Conservation (phyloP, 306 rosid species). For the Lathyrus tuberosus region DNA sequence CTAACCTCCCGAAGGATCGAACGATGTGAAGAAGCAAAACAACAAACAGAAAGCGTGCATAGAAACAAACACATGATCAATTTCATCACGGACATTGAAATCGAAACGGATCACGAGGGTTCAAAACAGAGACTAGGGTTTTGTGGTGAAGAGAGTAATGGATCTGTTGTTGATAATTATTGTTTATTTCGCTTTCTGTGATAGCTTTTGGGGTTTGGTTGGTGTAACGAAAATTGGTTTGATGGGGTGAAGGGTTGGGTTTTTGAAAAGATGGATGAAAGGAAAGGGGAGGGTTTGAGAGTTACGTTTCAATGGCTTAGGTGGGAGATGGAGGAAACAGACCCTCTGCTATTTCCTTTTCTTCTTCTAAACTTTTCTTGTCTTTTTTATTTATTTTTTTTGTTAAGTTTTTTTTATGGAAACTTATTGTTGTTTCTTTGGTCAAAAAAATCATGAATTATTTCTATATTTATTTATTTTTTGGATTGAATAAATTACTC, state of each 20-base stretch:
- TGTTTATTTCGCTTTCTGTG: neutral
- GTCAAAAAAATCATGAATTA: neutral
- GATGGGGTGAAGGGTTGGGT: neutral
- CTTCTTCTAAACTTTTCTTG: neutral
- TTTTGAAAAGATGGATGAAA: too few species aligned
- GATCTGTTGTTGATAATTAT: constrained; percentile 31
- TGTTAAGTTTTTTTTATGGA: neutral
- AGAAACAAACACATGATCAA: constrained; percentile 48
- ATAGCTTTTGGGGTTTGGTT: neutral
- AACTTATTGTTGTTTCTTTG: neutral
- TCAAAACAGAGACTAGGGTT: constrained; percentile 40
- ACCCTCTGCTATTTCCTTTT: neutral
- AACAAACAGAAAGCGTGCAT: constrained; percentile 46
- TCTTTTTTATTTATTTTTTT: neutral
- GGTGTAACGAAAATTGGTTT: constrained; percentile 2
- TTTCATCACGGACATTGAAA: constrained; percentile 52
- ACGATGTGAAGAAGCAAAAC: constrained; percentile 57
- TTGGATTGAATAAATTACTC: too few species aligned
- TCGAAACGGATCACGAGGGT: neutral
- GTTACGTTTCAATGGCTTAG: constrained; percentile 1
- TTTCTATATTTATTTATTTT: too few species aligned
- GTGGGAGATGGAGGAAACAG: constrained; percentile 24
- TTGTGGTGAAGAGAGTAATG: constrained; percentile 14
- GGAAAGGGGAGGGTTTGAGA: neutral
- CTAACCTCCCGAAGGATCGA: constrained; percentile 65